phyloP scores from a whole-genome alignment of 768 basidiomycete genomes.

The Galerina sulciceps region DNA sequence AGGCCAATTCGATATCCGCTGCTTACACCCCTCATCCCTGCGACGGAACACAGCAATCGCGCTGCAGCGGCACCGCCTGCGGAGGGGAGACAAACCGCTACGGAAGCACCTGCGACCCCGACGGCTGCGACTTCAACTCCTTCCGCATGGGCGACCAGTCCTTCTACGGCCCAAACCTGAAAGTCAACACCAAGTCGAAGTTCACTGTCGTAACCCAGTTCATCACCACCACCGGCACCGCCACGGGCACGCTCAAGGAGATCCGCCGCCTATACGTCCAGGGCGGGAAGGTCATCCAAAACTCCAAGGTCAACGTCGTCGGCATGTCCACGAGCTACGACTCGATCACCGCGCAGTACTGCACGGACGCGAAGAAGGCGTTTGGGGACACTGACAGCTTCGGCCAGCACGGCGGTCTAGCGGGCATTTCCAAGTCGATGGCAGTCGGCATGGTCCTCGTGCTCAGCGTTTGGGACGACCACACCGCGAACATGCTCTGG shows the following conservation, averaged over 20 bases:
- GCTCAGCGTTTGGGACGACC: constrained; percentile 3
- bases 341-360: background rate
- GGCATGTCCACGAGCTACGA: background rate
- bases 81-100: background rate
- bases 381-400: background rate
- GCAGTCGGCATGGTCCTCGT: constrained; percentile 2
- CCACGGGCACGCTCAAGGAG: background rate
- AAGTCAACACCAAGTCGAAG: background rate
- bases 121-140: constrained; percentile 9
- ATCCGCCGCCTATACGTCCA: background rate
- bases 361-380: background rate
- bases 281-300: background rate
- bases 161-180: background rate
- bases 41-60: background rate
- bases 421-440: background rate
- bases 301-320: constrained; percentile 2
- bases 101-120: background rate
- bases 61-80: background rate
- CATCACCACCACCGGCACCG: constrained; percentile 2
- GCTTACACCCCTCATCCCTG: constrained; percentile 5
- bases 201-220: constrained; percentile 7
- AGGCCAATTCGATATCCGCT: background rate
- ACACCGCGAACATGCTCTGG: constrained; percentile 3
- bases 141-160: constrained; percentile 3
- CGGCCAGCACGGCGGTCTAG: background rate